Evolutionary conservation across 345 rosid genomes (phyloP).

Genomic region (Linum trigynum): DNA sequence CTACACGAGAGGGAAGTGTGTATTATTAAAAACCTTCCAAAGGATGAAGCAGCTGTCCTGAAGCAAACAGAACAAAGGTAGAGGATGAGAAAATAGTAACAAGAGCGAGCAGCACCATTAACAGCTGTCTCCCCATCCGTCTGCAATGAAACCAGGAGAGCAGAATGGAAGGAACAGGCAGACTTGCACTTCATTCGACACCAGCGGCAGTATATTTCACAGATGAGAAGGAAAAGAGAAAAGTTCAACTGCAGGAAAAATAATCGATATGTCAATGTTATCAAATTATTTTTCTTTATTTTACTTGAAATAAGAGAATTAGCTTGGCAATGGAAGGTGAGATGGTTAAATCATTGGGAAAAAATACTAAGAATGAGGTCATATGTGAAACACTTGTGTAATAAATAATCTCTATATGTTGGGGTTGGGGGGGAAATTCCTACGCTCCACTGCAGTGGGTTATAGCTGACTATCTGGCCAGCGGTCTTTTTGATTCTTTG

Average conservation of each 20-base stretch:
- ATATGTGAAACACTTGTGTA: not conserved
- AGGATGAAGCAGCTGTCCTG: slow-evolving; percentile 7
- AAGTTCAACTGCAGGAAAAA: not conserved
- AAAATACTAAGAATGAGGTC: not conserved
- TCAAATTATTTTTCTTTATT: not conserved
- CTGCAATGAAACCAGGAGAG: not conserved
- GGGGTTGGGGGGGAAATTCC: not conserved
- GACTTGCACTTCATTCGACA: not conserved
- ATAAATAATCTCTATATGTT: too few species aligned
- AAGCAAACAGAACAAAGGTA: not conserved
- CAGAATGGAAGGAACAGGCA: not conserved
- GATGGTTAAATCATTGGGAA: not conserved
- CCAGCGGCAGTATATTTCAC: not conserved
- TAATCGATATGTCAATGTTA: too few species aligned
- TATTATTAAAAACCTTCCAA: not conserved
- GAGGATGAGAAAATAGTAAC: not conserved
- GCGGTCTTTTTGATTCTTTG: not conserved
- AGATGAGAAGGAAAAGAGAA: not conserved
- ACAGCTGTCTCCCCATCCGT: not conserved
- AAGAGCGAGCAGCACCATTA: not conserved
- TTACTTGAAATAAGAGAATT: not conserved
- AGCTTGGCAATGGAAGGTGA: not conserved
- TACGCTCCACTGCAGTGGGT: not conserved
- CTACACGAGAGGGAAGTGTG: not conserved
- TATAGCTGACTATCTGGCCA: not conserved